A percentile compares a stretch with the other conserved stretches of the same genome.
These are phyloP conservation scores for Rosa persica DNA, from an alignment of 306 rosid species.

Conservation along the genomic window DNA sequence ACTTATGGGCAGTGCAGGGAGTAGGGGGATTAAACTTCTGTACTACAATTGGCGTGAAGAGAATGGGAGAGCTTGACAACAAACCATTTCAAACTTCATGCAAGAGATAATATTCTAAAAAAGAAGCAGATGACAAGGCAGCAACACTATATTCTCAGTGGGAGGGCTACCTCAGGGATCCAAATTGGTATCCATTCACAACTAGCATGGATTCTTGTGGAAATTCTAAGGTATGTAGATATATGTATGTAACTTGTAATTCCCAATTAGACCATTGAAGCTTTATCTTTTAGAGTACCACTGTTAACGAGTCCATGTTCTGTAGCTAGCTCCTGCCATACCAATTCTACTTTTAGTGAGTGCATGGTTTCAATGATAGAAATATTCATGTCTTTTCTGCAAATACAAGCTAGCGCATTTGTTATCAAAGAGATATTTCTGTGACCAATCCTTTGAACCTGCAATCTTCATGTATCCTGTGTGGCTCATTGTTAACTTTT, in stretches of 20 bases:
- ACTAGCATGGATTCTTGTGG: slow-evolving; percentile 25
- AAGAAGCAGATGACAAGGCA: slow-evolving; percentile 35
- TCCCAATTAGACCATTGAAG: neutral
- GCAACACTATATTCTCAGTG: slow-evolving; percentile 41
- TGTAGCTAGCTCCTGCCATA: neutral
- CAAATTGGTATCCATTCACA: slow-evolving; percentile 64
- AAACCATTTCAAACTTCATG: slow-evolving; percentile 46
- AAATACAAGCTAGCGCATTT: neutral
- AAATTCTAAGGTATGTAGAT: slow-evolving; percentile 25
- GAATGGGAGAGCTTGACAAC: slow-evolving; percentile 55
- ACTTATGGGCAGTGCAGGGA: slow-evolving; percentile 28
- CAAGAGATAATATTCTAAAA: slow-evolving; percentile 34
- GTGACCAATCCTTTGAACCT: neutral
- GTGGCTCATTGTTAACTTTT: neutral
- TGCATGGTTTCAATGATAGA: neutral
- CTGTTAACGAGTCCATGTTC: neutral
- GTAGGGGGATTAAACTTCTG: slow-evolving; percentile 16
- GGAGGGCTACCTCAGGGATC: slow-evolving; percentile 51
- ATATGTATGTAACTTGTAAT: neutral
- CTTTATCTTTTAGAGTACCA: neutral
- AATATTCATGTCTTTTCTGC: neutral
- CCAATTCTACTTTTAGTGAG: neutral
- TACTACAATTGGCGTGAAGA: slow-evolving; percentile 42
- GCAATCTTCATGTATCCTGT: neutral
- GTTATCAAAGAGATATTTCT: neutral